These are phyloP conservation scores for Lenzites betulinus DNA, from an alignment of 768 basidiomycete genomes.

Conservation along the genomic window DNA sequence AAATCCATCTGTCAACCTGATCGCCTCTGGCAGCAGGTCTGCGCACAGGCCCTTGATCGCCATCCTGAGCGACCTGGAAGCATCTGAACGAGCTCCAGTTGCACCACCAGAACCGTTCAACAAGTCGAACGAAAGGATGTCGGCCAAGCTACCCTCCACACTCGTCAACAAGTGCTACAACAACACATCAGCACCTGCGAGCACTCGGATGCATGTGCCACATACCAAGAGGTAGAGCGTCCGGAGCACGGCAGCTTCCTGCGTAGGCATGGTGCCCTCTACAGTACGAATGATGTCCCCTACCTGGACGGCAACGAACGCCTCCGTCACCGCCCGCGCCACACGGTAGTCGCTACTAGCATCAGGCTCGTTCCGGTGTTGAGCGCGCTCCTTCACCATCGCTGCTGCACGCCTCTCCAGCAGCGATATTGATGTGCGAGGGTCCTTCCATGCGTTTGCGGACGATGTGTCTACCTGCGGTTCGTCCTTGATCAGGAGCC, in stretches of 20 bases:
- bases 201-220: not conserved
- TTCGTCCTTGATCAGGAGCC: conserved; percentile 39
- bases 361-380: conserved; percentile 44
- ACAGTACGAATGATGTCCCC: conserved; percentile 47
- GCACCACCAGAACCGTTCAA: conserved; percentile 26
- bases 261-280: conserved; percentile 6
- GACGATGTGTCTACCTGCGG: not conserved
- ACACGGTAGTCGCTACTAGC: conserved; percentile 59
- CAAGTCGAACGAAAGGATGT: conserved; percentile 60
- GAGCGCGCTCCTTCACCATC: conserved; percentile 48
- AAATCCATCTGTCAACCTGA: conserved; percentile 73
- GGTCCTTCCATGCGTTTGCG: conserved; percentile 39
- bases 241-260: conserved; percentile 25
- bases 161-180: conserved; percentile 61
- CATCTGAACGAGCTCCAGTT: conserved; percentile 39
- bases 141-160: conserved; percentile 54
- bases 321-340: conserved; percentile 65
- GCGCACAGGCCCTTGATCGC: conserved; percentile 51
- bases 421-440: conserved; percentile 42
- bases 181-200: not conserved
- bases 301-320: conserved; percentile 62
- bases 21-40: conserved; percentile 59
- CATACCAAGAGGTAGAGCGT: conserved; percentile 50
- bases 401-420: conserved; percentile 70
- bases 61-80: conserved; percentile 49